phyloP scores from a whole-genome alignment of 2,329 filamentous ascomycete species.

The Phialophora expanda region DNA sequence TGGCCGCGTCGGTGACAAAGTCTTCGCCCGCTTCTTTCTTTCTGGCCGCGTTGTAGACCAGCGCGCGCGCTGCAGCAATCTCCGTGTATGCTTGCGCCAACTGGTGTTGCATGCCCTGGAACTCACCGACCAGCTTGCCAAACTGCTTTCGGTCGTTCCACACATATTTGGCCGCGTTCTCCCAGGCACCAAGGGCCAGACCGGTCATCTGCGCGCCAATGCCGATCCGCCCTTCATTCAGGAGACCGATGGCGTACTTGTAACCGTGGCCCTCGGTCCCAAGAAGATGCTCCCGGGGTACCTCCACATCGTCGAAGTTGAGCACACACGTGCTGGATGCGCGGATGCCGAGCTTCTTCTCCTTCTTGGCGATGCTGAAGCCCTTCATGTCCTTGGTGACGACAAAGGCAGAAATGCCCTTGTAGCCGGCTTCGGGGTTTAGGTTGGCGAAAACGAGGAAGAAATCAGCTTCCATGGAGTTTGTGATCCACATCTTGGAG shows the following conservation, averaged over 20 bases:
- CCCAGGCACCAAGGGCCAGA: constrained; percentile 88
- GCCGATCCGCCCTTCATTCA: constrained; percentile 97
- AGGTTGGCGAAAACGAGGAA: constrained; percentile 99
- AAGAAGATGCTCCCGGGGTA: constrained; percentile 85
- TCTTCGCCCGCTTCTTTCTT: constrained; percentile 98
- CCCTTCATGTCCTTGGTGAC: constrained; percentile 88
- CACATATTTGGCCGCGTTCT: constrained; percentile 91
- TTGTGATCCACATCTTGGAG: constrained; percentile 99
- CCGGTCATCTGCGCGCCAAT: constrained; percentile 99
- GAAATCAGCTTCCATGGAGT: constrained; percentile 88
- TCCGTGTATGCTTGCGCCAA: constrained; percentile 95
- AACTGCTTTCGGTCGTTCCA: constrained; percentile 99
- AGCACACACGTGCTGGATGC: constrained; percentile 96
- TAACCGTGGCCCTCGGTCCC: constrained; percentile 91
- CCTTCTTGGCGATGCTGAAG: constrained; percentile 97
- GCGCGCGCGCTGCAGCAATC: constrained; percentile 84
- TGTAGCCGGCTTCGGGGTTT: constrained; percentile 89
- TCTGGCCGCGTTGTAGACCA: constrained; percentile 93
- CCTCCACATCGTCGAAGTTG: constrained; percentile 94
- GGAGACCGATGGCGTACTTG: constrained; percentile 91
- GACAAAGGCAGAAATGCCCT: constrained; percentile 94
- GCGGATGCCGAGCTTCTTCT: constrained; percentile 98
- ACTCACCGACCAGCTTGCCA: constrained; percentile 88
- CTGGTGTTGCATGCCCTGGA: constrained; percentile 99
- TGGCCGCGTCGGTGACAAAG: constrained; percentile 93